Evolutionary conservation across 768 basidiomycete species (phyloP), one percentile per base, ranked within the genome.

Genomic region (Hortiboletus campestris): DNA sequence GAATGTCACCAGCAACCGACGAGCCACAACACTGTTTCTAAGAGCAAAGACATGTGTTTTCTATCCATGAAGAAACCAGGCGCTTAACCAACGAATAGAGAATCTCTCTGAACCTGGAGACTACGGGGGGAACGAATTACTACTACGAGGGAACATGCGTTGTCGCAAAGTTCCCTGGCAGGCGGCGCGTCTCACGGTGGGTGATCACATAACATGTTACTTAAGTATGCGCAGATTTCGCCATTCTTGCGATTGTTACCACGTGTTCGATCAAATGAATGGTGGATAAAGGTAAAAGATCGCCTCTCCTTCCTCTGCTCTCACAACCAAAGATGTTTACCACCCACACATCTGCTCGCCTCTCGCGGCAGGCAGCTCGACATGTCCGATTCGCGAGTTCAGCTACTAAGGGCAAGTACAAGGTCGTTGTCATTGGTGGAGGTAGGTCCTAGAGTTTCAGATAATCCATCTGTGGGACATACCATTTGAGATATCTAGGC

Each of bases 361-460:
- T 58, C 28, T 40, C 55, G 42, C 51, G 56, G 25, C 51, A 47
- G 34, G 47, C 41, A 32, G 39, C 34, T 49, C 53, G 55, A 39
- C 45, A 53, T 19, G 55, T 55, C 31, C 63, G 71, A 41, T 61
- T 51, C 29, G 66, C 57, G 10, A 72, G 69, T 48, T 67, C 70
- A 16, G 16, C 50, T 34, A 41, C 57, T 19, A 77, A 75, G 59
- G 75, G 80, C 60, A 89, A 85, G 64, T 91, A 82, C 76, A 94
- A 89, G 73, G 78, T 98, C 34, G 74, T 98, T 28, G 84, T 98
- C 40, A 77, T 98, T 20, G 96, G 96, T 50, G 94, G 80, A 71
- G 96, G 96, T 86, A 66, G 62, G 82, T 35, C 14, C 32, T 45
- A 16, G 14, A 16, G 34, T 53, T 39, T 29, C 11, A 34, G 41